Base-by-base conservation (phyloP, 768 basidiomycete genomes). In the Rhodosporidiobolus odoratus region DNA sequence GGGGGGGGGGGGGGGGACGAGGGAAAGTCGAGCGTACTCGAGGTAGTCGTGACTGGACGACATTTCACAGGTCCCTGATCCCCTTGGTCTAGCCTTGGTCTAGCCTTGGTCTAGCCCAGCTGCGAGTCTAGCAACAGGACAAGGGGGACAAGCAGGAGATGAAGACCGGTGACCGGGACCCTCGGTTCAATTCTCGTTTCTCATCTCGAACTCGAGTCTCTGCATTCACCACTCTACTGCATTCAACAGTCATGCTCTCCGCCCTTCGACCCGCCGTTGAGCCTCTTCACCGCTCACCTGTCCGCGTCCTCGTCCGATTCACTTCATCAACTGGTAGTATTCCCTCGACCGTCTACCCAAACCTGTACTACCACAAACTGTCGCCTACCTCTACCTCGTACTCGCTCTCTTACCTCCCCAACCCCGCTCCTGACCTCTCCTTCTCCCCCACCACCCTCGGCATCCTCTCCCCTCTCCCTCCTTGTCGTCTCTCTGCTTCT, bases 391-490 rank as follows among this genome's bases (percentile, higher is more conserved):
- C 61, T 2, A 1, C 34, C 38, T 27, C 35, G 27, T 69, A 38
- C 59, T 37, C 57, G n/a, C 50, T 73, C 62, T 69, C 68, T 12
- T 74, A 65, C 73, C 65, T 70, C 41, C 56, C 61, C 1, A 27
- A 43, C 19, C 73, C 68, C 2, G 35, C 73, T 1, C 68, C 73
- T 8, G 57, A 45, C 13, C 68, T 61, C 66, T 21, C 37, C n/a
- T 74, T 74, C 62, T 70, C 68, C 16, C 72, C 72, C 10, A 69
- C 72, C 30, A 73, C 72, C 37, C 59, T 73, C 68, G 72, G 72
- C n/a, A 21, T 47, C 41, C 50, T 73, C 53, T 35, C 16, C 54
- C 53, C 63, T 1, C 41, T 57, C 32, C 48, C 52, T 10, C 45
- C 13, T 15, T n/a, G 10, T 21, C 32, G 13, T 43, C 58, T 2